Percentiles rank a stretch among this genome's conserved stretches.
These are phyloP conservation scores for Pseudozyma flocculosa DNA, from an alignment of 1,284 basidiomycete species.

Conservation along the genomic window DNA sequence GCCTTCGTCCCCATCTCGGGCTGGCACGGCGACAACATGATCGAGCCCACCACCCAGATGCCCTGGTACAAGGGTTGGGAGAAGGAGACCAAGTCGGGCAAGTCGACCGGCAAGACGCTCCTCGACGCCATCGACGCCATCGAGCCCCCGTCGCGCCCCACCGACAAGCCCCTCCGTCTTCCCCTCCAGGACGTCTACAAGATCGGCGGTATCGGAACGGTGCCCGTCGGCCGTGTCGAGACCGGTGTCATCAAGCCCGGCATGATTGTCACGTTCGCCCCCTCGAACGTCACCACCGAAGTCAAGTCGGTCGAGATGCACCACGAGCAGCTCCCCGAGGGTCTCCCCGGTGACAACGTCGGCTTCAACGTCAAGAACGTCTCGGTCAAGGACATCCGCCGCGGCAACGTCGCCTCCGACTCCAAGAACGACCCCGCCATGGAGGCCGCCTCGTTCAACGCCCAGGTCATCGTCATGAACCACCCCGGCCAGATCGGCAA, in stretches of 20 bases:
- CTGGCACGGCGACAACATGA: slow-evolving; percentile 99
- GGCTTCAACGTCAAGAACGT: slow-evolving; percentile 94
- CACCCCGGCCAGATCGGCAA: slow-evolving; percentile 99
- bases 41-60: slow-evolving; percentile 83
- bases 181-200: slow-evolving; percentile 99
- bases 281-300: slow-evolving; percentile 98
- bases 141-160: slow-evolving; percentile 92
- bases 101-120: slow-evolving; percentile 95
- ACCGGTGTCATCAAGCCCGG: slow-evolving; percentile 99
- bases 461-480: slow-evolving; percentile 99
- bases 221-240: slow-evolving; percentile 99
- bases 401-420: slow-evolving; percentile 98
- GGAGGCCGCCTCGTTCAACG: slow-evolving; percentile 99
- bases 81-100: slow-evolving; percentile 80
- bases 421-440: slow-evolving; percentile 99
- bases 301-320: slow-evolving; percentile 99
- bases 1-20: slow-evolving; percentile 99
- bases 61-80: slow-evolving; percentile 91
- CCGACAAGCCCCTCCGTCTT: slow-evolving; percentile 99
- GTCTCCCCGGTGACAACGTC: slow-evolving; percentile 97
- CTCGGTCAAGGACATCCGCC: slow-evolving; percentile 99
- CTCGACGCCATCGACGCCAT: slow-evolving; percentile 99
- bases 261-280: slow-evolving; percentile 94
- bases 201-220: slow-evolving; percentile 99
- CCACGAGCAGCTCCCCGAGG: slow-evolving; percentile 96